Conservation (phyloP, 2,329 filamentous ascomycete genomes). For the Aspergillus brasiliensis region DNA sequence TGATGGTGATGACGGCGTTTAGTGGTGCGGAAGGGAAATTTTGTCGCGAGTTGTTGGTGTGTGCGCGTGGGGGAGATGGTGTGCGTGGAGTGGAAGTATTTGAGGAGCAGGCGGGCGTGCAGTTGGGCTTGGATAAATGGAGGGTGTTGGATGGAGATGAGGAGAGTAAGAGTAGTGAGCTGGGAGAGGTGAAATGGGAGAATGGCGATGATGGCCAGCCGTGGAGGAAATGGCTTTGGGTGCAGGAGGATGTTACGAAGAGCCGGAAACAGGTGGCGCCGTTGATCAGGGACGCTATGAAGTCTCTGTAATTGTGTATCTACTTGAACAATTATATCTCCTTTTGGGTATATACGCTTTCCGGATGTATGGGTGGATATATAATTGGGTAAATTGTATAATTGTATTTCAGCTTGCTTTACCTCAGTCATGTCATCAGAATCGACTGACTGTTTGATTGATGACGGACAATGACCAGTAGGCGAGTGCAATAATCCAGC, state of each 20-base stretch:
- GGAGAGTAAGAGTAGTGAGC: conserved; percentile 6
- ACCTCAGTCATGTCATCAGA: too few relatives aligned
- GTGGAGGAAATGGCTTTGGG: conserved; percentile 54
- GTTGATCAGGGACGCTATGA: conserved; percentile 54
- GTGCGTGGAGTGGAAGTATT: conserved; percentile 49
- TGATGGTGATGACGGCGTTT: conserved; percentile 63
- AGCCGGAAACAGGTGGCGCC: conserved; percentile 67
- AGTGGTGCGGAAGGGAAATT: conserved; percentile 44
- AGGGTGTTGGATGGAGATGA: conserved; percentile 29
- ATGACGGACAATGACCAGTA: too few relatives aligned
- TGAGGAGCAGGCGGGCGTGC: conserved; percentile 43
- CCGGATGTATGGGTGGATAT: too few relatives aligned
- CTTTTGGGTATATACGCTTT: neutral
- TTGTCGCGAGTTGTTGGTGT: conserved; percentile 55
- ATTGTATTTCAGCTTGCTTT: too few relatives aligned
- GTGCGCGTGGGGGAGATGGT: conserved; percentile 30
- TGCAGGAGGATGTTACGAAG: conserved; percentile 58
- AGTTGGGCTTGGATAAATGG: conserved; percentile 46
- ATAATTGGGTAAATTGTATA: too few relatives aligned
- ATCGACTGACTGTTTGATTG: too few relatives aligned
- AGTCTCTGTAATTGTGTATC: conserved; percentile 17
- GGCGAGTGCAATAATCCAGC: too few relatives aligned
- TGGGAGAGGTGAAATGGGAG: conserved; percentile 13
- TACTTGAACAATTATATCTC: neutral
- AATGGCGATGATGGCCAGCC: conserved; percentile 22